Evolutionary conservation across 148 eudicot species (phyloP), one percentile per base, ranked within the genome.

Genomic region (Fagopyrum tataricum): DNA sequence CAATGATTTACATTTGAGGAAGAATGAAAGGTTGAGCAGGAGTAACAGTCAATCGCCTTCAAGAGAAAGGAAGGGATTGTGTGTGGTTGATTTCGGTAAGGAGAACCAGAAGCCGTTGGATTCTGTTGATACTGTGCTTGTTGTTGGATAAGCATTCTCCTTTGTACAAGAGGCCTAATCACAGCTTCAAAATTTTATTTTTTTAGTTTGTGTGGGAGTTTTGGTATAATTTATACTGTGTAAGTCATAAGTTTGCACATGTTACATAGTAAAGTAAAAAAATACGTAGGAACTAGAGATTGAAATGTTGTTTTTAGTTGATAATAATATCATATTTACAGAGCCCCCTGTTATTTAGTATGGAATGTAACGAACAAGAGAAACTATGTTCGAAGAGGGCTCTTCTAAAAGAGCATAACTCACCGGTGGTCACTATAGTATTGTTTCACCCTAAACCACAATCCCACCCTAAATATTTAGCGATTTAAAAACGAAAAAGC

Each of bases 11-110:
- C 26, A 49, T 49, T 21, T 18, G 31, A 61, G 23, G 26, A 20
- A 72, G 49, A 66, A 62, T 1, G 77, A 75, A 24, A 70, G 77
- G 64, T 21, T 26, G 73, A 73, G 73, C 84, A 79, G 67, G 73
- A 82, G 84, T 77, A 67, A 62, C 14, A 14, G 67, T 67, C 48
- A 77, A 2, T 66, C 79, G n/a, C 75, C 61, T 0, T 18, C 69
- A 41, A 75, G 62, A 66, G 75, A 67, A 66, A 68, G 42, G 66
- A 46, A 69, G 74, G 68, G 70, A 14, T 66, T 66, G 41, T 66
- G 49, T 31, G 42, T 9, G 26, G 72, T 12, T 70, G 72, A 46
- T 70, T 44, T 44, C 12, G 26, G 52, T 44, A 42, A 43, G 72
- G 71, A 67, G 71, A 67, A 15, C 8, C 44, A 26, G 18, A 40